A percentile compares a stretch with the other conserved stretches of the same genome.
phyloP scores from a whole-genome alignment of 345 rosid species.

The Microthlaspi erraticum region DNA sequence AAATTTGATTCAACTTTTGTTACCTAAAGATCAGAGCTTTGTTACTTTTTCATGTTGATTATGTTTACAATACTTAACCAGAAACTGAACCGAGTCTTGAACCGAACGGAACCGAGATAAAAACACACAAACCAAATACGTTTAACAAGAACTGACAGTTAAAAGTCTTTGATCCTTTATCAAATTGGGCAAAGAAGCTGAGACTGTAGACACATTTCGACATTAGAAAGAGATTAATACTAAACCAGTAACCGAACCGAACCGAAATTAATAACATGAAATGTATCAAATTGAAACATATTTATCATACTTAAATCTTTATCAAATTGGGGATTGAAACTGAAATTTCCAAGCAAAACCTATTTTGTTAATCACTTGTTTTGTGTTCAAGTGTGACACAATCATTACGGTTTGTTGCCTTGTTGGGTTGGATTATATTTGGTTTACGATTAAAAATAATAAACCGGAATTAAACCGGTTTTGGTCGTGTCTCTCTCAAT shows the following conservation, averaged over 20 bases:
- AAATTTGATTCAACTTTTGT: not conserved
- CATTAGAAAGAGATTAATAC: not conserved
- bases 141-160: not conserved
- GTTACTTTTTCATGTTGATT: not conserved
- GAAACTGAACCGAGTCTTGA: too few relatives aligned
- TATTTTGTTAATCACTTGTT: slow-evolving; percentile 4
- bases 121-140: not conserved
- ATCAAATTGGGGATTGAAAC: not conserved
- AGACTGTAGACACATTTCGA: too few relatives aligned
- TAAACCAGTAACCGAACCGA: not conserved
- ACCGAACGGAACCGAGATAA: too few relatives aligned
- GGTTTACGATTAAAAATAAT: not conserved
- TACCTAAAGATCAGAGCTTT: not conserved
- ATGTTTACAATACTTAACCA: not conserved
- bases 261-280: not conserved
- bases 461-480: slow-evolving; percentile 29
- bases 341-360: not conserved
- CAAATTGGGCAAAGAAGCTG: too few relatives aligned
- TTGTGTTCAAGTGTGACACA: not conserved
- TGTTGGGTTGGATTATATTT: not conserved
- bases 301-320: too few relatives aligned
- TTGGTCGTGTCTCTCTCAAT: not conserved
- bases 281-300: too few relatives aligned
- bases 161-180: not conserved
- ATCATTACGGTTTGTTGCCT: not conserved